A percentile compares a stretch with the other conserved stretches of the same genome.
These are phyloP conservation scores for Sporothrix phasma DNA, from an alignment of 2,329 filamentous ascomycete species.

Conservation along the genomic window DNA sequence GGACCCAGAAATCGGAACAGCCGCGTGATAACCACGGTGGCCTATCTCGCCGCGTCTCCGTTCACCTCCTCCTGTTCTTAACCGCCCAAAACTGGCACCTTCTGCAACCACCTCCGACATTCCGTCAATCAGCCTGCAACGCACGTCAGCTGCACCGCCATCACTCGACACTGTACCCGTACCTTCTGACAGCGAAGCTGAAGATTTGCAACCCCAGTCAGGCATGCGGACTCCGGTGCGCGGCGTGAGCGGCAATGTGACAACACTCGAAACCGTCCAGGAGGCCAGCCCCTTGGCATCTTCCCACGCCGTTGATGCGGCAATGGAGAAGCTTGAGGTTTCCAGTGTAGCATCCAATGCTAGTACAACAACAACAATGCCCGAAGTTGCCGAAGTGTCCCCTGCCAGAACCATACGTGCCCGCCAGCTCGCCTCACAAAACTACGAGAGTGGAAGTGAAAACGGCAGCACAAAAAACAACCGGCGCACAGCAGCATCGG, in stretches of 20 bases:
- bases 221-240: conserved; percentile 52
- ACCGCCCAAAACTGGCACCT: conserved; percentile 25
- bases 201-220: conserved; percentile 38
- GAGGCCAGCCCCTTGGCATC: conserved; percentile 74
- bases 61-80: conserved; percentile 58
- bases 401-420: conserved; percentile 34
- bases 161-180: conserved; percentile 32
- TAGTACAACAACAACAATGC: conserved; percentile 32
- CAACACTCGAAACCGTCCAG: conserved; percentile 78
- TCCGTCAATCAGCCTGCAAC: conserved; percentile 44
- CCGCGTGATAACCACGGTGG: conserved; percentile 57
- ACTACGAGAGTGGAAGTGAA: conserved; percentile 37
- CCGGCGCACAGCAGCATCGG: conserved; percentile 33
- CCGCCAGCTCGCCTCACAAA: conserved; percentile 48
- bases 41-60: conserved; percentile 67
- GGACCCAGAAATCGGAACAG: conserved; percentile 52
- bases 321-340: conserved; percentile 39
- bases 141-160: conserved; percentile 35
- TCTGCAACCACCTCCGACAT: conserved; percentile 27
- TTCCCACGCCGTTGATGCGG: conserved; percentile 41
- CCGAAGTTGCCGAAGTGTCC: conserved; percentile 31
- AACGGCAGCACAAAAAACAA: conserved; percentile 43
- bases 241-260: conserved; percentile 47
- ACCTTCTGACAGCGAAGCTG: conserved; percentile 42
- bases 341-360: conserved; percentile 38